Base-by-base conservation (phyloP, 2,329 filamentous ascomycete genomes). In the Cercospora zeina region DNA sequence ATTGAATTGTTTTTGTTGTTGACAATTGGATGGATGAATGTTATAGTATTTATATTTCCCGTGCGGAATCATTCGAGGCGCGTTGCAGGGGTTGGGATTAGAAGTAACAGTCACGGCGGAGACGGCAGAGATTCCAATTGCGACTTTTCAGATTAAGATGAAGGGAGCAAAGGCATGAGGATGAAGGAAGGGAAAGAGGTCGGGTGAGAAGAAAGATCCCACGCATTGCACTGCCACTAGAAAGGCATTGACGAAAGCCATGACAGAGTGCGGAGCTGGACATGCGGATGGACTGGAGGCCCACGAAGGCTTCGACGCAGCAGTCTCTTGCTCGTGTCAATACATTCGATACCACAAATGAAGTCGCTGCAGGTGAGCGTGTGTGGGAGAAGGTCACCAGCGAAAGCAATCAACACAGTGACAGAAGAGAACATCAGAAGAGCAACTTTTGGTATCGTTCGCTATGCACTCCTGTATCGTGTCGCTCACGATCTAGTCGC, bases 121-220 rank as follows among this genome's bases (percentile, higher is more conserved):
- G 78, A 90, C 89, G 59, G 89, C 82, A 60, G 93, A 96, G 74
- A 81, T 99, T 59, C 95, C 95, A 0, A 85, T 85, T 5, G 95
- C 93, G 36, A 91, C 93, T 0, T 99, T 99, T 76, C 95, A 99
- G 79, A 97, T 99, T 75, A 96, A 96, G 80, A 95, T 90, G 39
- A 80, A 89, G 56, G 83, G 86, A 27, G 77, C 83, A 33, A 91
- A 91, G 77, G 77, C 84, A 72, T 89, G 80, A 81, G 10, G 30
- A 24, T 14, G 16, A 21, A 13, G 33, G 24, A 13, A 11, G 13
- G 5, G 27, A 11, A 51, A 13, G 14, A 34, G 27, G 4, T 31
- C n/a, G 49, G 27, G 6, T 10, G 27, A 30, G 27, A 3, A 8
- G 24, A 51, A 3, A 2, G 14, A n/a, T 10, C 24, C 16, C 27